These are phyloP conservation scores for Rhizophora apiculata DNA, from an alignment of 345 rosid species.

Conservation along the genomic window DNA sequence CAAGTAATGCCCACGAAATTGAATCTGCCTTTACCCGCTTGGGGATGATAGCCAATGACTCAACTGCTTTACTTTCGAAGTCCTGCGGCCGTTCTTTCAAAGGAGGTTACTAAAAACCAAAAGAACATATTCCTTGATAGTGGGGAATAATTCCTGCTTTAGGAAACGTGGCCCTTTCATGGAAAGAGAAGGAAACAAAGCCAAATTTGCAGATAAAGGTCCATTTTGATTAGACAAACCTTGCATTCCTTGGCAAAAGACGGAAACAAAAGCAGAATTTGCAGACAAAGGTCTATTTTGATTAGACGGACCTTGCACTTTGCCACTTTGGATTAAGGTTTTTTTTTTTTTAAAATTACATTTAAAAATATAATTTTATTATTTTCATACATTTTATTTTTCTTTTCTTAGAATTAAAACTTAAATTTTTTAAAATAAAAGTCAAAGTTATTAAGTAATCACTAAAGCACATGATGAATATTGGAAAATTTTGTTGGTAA, in stretches of 20 bases:
- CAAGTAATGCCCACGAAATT: too few relatives aligned
- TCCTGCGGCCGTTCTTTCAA: background rate
- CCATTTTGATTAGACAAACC: background rate
- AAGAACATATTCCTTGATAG: background rate
- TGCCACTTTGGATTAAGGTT: too few relatives aligned
- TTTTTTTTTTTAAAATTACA: too few relatives aligned
- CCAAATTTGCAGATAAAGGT: conserved; percentile 1
- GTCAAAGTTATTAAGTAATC: too few relatives aligned
- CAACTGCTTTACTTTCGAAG: background rate
- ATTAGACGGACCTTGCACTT: background rate
- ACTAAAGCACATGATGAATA: too few relatives aligned
- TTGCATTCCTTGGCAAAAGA: conserved; percentile 1
- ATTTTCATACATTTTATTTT: too few relatives aligned
- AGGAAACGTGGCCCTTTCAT: background rate
- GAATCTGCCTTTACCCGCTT: too few relatives aligned
- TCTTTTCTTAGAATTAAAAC: too few relatives aligned
- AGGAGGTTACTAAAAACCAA: background rate
- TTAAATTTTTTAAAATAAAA: too few relatives aligned
- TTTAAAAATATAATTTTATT: too few relatives aligned
- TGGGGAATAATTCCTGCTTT: conserved; percentile 6
- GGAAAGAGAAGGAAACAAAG: background rate
- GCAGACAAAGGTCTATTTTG: conserved; percentile 1
- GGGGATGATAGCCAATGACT: background rate
- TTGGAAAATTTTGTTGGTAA: too few relatives aligned
- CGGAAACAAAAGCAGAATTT: conserved; percentile 2